Percentiles rank a stretch among this genome's conserved stretches.
phyloP scores from a whole-genome alignment of 208 protist species.

The Leishmania lainsoni region DNA sequence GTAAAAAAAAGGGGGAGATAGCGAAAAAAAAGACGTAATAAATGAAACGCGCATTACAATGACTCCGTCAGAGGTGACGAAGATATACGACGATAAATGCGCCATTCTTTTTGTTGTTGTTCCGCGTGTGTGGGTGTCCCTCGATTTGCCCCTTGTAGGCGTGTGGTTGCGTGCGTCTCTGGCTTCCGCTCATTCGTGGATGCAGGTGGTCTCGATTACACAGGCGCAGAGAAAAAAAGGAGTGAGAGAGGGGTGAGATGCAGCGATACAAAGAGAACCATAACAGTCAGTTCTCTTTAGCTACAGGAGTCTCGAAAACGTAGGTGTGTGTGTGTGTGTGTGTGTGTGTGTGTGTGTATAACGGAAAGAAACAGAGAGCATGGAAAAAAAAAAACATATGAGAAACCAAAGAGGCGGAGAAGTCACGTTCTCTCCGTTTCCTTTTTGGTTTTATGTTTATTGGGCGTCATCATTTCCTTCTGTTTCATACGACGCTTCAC shows the following conservation, averaged over 20 bases:
- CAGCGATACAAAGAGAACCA: background rate
- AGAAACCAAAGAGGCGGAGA: background rate
- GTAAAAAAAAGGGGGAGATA: background rate
- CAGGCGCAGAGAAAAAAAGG: background rate
- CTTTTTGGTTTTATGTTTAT: background rate
- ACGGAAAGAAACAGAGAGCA: background rate
- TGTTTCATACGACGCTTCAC: background rate
- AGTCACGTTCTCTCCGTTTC: background rate
- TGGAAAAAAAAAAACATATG: background rate
- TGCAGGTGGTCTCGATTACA: background rate
- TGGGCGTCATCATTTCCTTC: background rate
- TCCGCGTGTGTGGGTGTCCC: background rate
- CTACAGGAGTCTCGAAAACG: background rate
- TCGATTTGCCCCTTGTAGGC: background rate
- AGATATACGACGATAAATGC: background rate
- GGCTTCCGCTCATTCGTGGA: background rate
- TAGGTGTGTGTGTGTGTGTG: constrained; percentile 3
- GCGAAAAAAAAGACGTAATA: background rate
- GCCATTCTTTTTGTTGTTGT: background rate
- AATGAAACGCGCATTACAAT: background rate
- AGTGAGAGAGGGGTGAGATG: background rate
- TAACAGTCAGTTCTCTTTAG: background rate
- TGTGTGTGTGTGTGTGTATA: background rate
- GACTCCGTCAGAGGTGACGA: background rate
- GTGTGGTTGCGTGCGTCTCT: background rate